Evolutionary conservation across 305 asterid genomes (phyloP), one percentile per base, ranked within the genome.

Genomic region (Fraxinus platypoda): DNA sequence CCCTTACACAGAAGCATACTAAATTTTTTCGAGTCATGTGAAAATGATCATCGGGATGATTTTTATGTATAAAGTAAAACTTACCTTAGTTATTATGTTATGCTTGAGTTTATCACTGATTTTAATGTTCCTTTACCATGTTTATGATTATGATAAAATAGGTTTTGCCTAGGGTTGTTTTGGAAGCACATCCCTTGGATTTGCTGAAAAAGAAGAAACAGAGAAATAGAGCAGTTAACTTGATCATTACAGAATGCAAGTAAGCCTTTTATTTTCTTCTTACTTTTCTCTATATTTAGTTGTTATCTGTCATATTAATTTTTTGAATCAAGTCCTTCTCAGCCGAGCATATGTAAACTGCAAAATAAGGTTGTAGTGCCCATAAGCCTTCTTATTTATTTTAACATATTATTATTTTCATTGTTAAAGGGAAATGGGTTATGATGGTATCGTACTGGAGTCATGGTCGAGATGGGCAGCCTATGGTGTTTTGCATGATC

Each of bases 381-480:
- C 75, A 46, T 31, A 23, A 23, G 38, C 54, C 31, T 17, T 43
- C 71, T 46, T 38, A 25, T 66, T 68, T 52, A 80, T 81, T 19
- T 66, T 26, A 25, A 28, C 71, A 30, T 57, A 57, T 80, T 75
- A 26, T 64, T 57, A 35, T 70, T 84, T 76, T 78, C 43, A 34
- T 81, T 83, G 49, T 78, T 74, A 74, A 70, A 96, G 99, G 94
- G 98, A 94, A 81, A 90, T 96, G 94, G 94, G 87, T 84, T 96
- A 90, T 81, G 98, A 96, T 86, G 99, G 99, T 87, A 94, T 96
- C n/a, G 99, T 96, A 75, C 91, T 96, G 83, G 99, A 94, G 88
- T 94, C 98, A 11, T 96, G 98, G 99, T 93, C 99, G 64, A 93
- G 97, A 83, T 96, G 98, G 99, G 97, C 97, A 76, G 93, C 94